Evolutionary conservation across 1,284 basidiomycete species (phyloP).

Genomic region (Cryptococcus neoformans): DNA sequence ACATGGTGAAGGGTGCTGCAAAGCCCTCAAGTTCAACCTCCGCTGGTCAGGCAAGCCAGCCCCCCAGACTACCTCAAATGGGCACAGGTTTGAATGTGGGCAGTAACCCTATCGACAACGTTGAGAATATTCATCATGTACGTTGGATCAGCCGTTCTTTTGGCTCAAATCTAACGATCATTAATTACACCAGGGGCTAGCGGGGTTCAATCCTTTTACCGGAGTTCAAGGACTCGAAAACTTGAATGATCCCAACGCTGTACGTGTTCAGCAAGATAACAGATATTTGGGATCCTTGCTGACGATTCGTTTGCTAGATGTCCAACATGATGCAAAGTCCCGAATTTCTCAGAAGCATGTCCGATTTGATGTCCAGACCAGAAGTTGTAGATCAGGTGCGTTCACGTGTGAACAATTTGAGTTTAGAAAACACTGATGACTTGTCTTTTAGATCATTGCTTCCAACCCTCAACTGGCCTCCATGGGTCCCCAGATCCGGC

Average conservation of each 20-base stretch:
- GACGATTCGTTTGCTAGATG: slow-evolving; percentile 54
- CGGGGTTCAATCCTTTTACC: slow-evolving; percentile 78
- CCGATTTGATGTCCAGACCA: slow-evolving; percentile 68
- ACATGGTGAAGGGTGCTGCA: slow-evolving; percentile 86
- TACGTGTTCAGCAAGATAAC: slow-evolving; percentile 46
- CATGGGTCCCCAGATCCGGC: slow-evolving; percentile 76
- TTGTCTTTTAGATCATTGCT: slow-evolving; percentile 59
- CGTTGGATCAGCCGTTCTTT: slow-evolving; percentile 5
- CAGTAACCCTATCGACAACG: slow-evolving; percentile 57
- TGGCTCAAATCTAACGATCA: neutral
- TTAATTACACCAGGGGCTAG: slow-evolving; percentile 29
- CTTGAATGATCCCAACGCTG: slow-evolving; percentile 84
- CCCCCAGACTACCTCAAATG: slow-evolving; percentile 64
- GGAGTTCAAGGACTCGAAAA: slow-evolving; percentile 72
- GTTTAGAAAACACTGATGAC: too few relatives aligned
- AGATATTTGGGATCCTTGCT: neutral
- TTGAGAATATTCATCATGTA: slow-evolving; percentile 46
- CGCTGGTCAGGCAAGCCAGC: too few relatives aligned
- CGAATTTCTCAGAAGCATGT: slow-evolving; percentile 62
- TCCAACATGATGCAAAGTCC: slow-evolving; percentile 80
- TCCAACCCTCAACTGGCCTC: slow-evolving; percentile 72
- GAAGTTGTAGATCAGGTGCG: slow-evolving; percentile 69
- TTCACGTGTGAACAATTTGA: neutral
- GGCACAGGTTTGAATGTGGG: slow-evolving; percentile 69
- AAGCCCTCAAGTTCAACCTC: slow-evolving; percentile 36